Conservation (phyloP, 768 basidiomycete species). For the Termitomyces heimii region DNA sequence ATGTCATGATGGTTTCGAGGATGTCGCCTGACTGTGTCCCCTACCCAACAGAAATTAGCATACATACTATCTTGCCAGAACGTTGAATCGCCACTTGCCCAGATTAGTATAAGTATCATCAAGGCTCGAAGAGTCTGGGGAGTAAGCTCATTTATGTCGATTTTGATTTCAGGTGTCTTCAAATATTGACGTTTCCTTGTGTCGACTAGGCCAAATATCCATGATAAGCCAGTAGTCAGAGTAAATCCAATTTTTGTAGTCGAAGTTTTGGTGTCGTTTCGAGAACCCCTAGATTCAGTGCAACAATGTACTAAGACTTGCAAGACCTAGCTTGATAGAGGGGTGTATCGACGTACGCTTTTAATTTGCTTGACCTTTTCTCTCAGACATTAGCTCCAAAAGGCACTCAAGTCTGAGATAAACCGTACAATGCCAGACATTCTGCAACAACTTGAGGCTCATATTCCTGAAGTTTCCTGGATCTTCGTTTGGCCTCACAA, state of each 20-base stretch:
- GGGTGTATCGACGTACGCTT: too few relatives aligned
- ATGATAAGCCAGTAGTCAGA: neutral
- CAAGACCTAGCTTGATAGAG: too few relatives aligned
- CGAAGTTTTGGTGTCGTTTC: too few relatives aligned
- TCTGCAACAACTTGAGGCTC: neutral
- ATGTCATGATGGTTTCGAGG: neutral
- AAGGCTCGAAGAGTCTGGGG: neutral
- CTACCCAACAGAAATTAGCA: neutral
- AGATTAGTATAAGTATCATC: neutral
- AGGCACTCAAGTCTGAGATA: neutral
- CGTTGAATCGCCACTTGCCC: neutral
- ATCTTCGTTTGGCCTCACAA: neutral
- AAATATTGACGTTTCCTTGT: neutral
- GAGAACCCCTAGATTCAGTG: neutral
- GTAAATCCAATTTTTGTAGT: neutral
- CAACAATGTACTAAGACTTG: neutral
- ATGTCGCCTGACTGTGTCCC: neutral
- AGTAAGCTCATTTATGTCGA: neutral
- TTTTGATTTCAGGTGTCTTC: neutral
- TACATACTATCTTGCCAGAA: neutral
- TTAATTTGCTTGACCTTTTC: too few relatives aligned
- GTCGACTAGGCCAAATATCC: neutral
- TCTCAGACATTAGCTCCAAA: neutral
- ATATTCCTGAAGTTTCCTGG: neutral
- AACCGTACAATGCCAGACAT: neutral